phyloP scores from a whole-genome alignment of 176 grass and related monocot species.

The Oryza australiensis region DNA sequence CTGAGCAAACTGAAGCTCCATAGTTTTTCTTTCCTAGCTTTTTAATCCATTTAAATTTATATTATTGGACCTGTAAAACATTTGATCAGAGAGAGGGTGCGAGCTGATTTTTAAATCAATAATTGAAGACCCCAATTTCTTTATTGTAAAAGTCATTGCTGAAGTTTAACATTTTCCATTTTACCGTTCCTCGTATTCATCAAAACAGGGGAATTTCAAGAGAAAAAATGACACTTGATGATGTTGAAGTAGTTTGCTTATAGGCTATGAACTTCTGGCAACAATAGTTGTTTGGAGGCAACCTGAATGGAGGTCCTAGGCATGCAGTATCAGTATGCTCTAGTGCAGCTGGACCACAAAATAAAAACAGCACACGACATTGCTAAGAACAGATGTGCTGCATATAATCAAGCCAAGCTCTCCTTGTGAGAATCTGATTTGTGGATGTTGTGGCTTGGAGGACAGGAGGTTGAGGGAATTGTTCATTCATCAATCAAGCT shows the following conservation, averaged over 20 bases:
- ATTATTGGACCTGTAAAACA: conserved; percentile 30
- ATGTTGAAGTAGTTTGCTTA: neutral
- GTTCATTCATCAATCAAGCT: neutral
- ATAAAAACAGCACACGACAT: neutral
- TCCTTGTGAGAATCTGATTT: too few species aligned
- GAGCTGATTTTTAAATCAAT: conserved; percentile 18
- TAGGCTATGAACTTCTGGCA: neutral
- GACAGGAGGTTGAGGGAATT: too few species aligned
- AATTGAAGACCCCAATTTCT: neutral
- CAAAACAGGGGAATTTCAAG: neutral
- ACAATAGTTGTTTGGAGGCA: neutral
- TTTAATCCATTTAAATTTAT: conserved; percentile 29
- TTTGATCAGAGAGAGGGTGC: conserved; percentile 8
- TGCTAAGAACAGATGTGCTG: neutral
- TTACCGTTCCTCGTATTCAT: neutral
- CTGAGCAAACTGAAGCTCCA: conserved; percentile 16
- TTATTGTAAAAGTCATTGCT: neutral
- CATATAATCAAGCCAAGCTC: neutral
- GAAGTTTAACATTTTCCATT: neutral
- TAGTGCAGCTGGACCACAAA: neutral
- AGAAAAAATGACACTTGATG: too few species aligned
- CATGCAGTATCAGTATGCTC: neutral
- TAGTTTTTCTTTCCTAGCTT: conserved; percentile 18
- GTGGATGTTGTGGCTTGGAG: too few species aligned
- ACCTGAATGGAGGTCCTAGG: neutral